Conservation (phyloP, 805 yeast genomes). For the Candida multigemmis region DNA sequence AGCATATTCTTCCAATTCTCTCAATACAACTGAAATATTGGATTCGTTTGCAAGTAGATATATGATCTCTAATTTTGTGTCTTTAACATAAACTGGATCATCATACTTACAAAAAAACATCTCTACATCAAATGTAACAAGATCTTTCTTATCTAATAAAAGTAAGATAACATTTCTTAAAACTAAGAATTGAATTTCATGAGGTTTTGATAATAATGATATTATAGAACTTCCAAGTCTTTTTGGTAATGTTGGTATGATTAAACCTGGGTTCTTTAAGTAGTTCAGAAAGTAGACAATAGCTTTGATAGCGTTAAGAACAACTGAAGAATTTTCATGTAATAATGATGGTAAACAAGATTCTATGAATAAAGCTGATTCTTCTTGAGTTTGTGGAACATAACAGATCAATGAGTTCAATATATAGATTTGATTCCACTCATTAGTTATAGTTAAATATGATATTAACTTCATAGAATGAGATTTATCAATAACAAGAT, state of each 20-base stretch:
- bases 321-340: conserved; percentile 76
- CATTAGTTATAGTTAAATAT: conserved; percentile 30
- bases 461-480: conserved; percentile 29
- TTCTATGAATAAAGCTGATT: conserved; percentile 60
- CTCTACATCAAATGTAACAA: conserved; percentile 60
- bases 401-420: conserved; percentile 57
- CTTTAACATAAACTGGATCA: conserved; percentile 83
- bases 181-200: conserved; percentile 78
- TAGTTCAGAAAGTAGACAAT: conserved; percentile 69
- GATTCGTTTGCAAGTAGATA: conserved; percentile 63
- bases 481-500: conserved; percentile 38
- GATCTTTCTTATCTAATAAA: conserved; percentile 53
- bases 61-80: conserved; percentile 82
- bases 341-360: conserved; percentile 60
- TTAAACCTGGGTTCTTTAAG: conserved; percentile 44
- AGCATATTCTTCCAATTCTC: conserved; percentile 80
- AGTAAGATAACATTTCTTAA: conserved; percentile 73
- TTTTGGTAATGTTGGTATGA: conserved; percentile 45
- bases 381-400: conserved; percentile 62
- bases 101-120: conserved; percentile 75
- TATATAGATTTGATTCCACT: conserved; percentile 70
- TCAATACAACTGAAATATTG: conserved; percentile 52
- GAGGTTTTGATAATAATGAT: conserved; percentile 61
- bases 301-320: conserved; percentile 64
- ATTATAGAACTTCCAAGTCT: conserved; percentile 62